phyloP scores from a whole-genome alignment of 306 rosid species.

The Castanopsis chinensis region DNA sequence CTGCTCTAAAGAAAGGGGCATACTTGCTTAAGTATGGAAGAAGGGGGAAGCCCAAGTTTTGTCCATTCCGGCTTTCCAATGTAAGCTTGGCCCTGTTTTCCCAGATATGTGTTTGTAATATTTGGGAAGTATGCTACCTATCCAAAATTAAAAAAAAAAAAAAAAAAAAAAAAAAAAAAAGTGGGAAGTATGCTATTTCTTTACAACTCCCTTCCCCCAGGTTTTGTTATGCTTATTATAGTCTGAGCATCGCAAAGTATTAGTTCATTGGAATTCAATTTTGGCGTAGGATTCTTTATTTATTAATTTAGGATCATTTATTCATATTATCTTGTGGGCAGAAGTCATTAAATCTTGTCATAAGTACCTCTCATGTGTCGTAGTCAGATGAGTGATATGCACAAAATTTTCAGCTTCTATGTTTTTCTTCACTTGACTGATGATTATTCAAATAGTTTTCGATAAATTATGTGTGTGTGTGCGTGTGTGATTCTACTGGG shows the following conservation, averaged over 20 bases:
- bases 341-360: no score
- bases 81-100: conserved; percentile 51
- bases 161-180: neutral
- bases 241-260: neutral
- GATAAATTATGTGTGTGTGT: no score
- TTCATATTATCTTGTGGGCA: no score
- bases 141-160: neutral
- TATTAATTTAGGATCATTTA: no score
- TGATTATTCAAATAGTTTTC: no score
- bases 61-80: conserved; percentile 95
- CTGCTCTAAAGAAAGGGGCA: conserved; percentile 98
- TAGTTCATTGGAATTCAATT: neutral
- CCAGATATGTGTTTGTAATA: conserved; percentile 11
- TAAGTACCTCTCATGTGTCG: no score
- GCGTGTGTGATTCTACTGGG: no score
- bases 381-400: no score
- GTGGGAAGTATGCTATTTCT: neutral
- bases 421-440: no score
- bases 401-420: no score
- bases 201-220: neutral
- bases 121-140: neutral
- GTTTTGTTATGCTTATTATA: neutral
- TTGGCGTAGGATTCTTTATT: no score
- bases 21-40: conserved; percentile 95
- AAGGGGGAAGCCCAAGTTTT: conserved; percentile 96